phyloP scores from a whole-genome alignment of 306 rosid species.

The Casuarina glauca region DNA sequence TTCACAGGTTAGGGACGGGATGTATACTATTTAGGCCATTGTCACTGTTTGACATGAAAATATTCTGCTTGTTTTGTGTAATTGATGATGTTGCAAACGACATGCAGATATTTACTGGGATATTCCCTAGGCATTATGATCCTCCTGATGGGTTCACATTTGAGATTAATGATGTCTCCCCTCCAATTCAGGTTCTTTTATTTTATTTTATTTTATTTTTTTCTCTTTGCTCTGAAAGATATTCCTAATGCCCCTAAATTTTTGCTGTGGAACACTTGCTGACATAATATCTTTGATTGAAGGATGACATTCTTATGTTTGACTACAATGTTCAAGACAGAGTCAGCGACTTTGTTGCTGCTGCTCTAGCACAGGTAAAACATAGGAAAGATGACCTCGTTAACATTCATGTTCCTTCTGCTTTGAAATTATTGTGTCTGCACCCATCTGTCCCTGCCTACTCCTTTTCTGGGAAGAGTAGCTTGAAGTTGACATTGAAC shows the following conservation, averaged over 20 bases:
- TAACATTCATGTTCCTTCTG: constrained; percentile 1
- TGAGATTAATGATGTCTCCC: constrained; percentile 78
- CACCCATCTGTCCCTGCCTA: too few relatives aligned
- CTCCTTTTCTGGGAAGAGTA: not conserved
- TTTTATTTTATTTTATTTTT: constrained; percentile 5
- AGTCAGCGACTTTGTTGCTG: constrained; percentile 48
- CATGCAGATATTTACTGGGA: constrained; percentile 74
- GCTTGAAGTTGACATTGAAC: not conserved
- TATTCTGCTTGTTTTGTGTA: not conserved
- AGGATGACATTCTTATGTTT: constrained; percentile 53
- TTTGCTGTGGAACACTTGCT: constrained; percentile 15
- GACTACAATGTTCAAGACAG: constrained; percentile 54
- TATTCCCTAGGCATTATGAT: constrained; percentile 80
- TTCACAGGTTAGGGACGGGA: constrained; percentile 53
- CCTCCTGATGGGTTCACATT: constrained; percentile 86
- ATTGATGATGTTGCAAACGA: constrained; percentile 18
- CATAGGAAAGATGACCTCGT: constrained; percentile 23
- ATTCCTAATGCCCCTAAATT: constrained; percentile 10
- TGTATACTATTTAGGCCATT: constrained; percentile 1
- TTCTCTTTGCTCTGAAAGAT: not conserved
- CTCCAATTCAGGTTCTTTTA: constrained; percentile 52
- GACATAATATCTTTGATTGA: constrained; percentile 30
- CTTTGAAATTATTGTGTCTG: constrained; percentile 5
- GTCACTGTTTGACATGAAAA: not conserved
- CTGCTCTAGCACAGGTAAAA: constrained; percentile 61